These are phyloP conservation scores for Colletotrichum sp. DNA, from an alignment of 2,329 filamentous ascomycete genomes.

Conservation along the genomic window DNA sequence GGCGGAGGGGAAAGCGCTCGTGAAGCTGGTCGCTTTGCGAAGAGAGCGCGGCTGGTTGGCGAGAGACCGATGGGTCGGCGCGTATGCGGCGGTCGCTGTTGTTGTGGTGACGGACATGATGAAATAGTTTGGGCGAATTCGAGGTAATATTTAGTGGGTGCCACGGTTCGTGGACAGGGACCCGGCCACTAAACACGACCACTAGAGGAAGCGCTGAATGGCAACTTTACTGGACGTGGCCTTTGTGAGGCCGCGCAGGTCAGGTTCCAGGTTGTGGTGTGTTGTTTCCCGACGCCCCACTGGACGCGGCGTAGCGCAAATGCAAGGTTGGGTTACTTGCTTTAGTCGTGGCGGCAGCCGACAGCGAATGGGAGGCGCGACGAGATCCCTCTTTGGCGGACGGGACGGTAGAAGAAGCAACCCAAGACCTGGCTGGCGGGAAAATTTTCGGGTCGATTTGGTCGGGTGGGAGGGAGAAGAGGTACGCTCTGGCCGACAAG, in stretches of 20 bases:
- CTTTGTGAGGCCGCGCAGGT: conserved; percentile 2
- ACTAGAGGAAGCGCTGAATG: conserved; percentile 2
- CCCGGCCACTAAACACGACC: neutral
- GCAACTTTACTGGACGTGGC: conserved; percentile 9
- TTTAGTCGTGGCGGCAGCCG: neutral
- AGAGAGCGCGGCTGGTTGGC: conserved; percentile 37
- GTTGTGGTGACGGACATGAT: conserved; percentile 23
- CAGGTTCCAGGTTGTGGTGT: conserved; percentile 17
- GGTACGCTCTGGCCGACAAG: neutral
- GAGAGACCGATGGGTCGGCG: conserved; percentile 21
- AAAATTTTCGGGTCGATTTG: conserved; percentile 3
- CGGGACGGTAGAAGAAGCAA: neutral
- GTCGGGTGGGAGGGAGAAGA: neutral
- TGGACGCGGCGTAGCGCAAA: neutral
- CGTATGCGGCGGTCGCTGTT: conserved; percentile 20
- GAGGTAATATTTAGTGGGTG: conserved; percentile 11
- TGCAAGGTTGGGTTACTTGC: conserved; percentile 8
- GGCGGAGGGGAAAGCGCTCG: conserved; percentile 36
- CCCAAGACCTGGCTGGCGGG: neutral
- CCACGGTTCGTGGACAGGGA: conserved; percentile 4
- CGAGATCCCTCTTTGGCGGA: neutral
- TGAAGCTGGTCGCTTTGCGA: conserved; percentile 44
- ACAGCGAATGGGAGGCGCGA: conserved; percentile 7
- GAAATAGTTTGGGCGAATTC: neutral
- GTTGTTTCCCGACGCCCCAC: conserved; percentile 14